Evolutionary conservation across 1,139 yeast genomes (phyloP).

Genomic region (Geotrichum candidum): DNA sequence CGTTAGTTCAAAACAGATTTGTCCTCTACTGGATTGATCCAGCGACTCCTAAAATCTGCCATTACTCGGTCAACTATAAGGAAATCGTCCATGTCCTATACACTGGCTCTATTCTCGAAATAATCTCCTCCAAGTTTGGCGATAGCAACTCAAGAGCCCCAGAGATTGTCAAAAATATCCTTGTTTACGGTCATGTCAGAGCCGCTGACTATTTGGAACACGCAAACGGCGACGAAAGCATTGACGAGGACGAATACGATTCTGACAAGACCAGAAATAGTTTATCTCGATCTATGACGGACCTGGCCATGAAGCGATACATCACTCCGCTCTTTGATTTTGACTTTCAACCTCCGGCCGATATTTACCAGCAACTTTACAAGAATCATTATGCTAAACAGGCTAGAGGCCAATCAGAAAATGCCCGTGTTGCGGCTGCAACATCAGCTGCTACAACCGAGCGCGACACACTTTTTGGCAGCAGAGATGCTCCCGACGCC

Average conservation of each 20-base stretch:
- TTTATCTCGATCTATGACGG: constrained; percentile 34
- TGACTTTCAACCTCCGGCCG: constrained; percentile 37
- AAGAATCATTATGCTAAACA: constrained; percentile 21
- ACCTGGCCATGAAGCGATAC: constrained; percentile 54
- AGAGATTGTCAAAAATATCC: constrained; percentile 66
- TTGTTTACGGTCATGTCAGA: constrained; percentile 57
- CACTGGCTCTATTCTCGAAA: constrained; percentile 67
- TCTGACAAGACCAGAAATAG: constrained; percentile 34
- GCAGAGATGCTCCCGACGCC: constrained; percentile 21
- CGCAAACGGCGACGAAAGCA: constrained; percentile 30
- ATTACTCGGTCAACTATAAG: constrained; percentile 56
- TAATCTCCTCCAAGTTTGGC: constrained; percentile 43
- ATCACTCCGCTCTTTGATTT: constrained; percentile 43
- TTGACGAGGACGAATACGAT: constrained; percentile 15
- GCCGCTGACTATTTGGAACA: constrained; percentile 51
- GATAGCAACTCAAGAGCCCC: constrained; percentile 41
- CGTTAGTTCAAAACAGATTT: constrained; percentile 39
- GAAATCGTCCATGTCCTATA: constrained; percentile 64
- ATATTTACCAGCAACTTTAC: constrained; percentile 28
- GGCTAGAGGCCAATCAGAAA: constrained; percentile 27
- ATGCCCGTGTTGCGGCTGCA: constrained; percentile 29
- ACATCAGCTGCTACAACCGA: constrained; percentile 54
- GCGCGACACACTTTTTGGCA: constrained; percentile 35
- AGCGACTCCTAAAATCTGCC: constrained; percentile 37
- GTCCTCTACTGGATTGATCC: constrained; percentile 40